Conservation (phyloP, 2,329 filamentous ascomycete species). For the Dothidotthia symphoricarpi region DNA sequence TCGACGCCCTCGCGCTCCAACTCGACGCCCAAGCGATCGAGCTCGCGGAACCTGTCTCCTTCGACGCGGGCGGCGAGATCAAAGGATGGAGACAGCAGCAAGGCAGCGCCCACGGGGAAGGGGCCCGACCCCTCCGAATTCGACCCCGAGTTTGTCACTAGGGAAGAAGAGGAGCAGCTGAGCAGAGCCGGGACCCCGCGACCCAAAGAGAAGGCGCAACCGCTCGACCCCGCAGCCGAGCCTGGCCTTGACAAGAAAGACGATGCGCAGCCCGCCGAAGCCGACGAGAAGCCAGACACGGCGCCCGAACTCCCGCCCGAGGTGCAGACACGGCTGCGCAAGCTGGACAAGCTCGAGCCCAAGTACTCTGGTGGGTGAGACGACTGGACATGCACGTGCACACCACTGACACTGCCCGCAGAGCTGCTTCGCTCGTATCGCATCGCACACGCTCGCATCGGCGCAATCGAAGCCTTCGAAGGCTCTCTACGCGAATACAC, state of each 20-base stretch:
- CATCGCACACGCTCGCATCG: slow-evolving; percentile 81
- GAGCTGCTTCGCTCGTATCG: slow-evolving; percentile 90
- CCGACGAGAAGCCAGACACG: slow-evolving; percentile 26
- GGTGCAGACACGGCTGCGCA: slow-evolving; percentile 71
- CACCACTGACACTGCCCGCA: slow-evolving; percentile 33
- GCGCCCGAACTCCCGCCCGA: slow-evolving; percentile 68
- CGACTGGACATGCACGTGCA: not conserved
- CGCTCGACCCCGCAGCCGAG: slow-evolving; percentile 18
- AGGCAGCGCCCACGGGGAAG: slow-evolving; percentile 50
- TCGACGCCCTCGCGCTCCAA: slow-evolving; percentile 47
- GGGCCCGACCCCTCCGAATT: slow-evolving; percentile 83
- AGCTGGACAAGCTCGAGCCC: slow-evolving; percentile 84
- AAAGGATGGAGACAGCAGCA: slow-evolving; percentile 36
- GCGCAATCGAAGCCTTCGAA: slow-evolving; percentile 91
- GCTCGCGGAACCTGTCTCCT: slow-evolving; percentile 44
- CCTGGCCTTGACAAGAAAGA: slow-evolving; percentile 31
- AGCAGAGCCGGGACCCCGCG: slow-evolving; percentile 62
- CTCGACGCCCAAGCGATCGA: slow-evolving; percentile 45
- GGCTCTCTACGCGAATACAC: slow-evolving; percentile 88
- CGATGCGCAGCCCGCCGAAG: slow-evolving; percentile 33
- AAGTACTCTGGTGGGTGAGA: slow-evolving; percentile 70
- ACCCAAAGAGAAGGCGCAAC: slow-evolving; percentile 44
- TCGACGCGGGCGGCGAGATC: slow-evolving; percentile 33
- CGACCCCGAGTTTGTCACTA: slow-evolving; percentile 80
- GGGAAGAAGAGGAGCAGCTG: slow-evolving; percentile 70